Evolutionary conservation across 2,329 filamentous ascomycete species (phyloP), one percentile per base, ranked within the genome.

Genomic region (Epichloe sp.): DNA sequence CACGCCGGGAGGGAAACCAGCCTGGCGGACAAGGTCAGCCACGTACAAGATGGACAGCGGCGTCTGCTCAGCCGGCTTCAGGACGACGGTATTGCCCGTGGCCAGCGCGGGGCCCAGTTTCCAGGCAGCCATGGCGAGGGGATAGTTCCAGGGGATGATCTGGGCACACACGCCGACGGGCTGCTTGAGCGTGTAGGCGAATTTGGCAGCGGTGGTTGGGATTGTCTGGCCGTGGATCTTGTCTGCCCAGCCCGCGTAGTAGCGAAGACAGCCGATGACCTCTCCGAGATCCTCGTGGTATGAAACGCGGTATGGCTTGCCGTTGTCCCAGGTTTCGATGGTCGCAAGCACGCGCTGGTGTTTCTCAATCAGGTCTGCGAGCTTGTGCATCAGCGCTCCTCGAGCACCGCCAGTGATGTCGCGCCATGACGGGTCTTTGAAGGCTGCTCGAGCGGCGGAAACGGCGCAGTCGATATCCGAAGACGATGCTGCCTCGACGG

Each of bases 241-340:
- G 67, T 90, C 86, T 21, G 85, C 83, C 67, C 79, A 90, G 35
- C 86, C 86, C 43, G 79, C 83, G 61, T 90, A 91, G 66, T 91
- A 90, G 57, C 83, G 80, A 42, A 82, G 69, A 14, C 80, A 67
- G 51, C 59, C 59, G 4, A 67, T 59, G 12, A 68, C 67, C 54
- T 71, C 68, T 1, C 63, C 70, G 5, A 89, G 57, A 60, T 90
- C 86, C 48, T 84, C 83, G 42, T 73, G 74, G n/a, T 83, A 62
- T 0, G 86, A 73, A 12, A 83, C 80, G 2, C 68, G 65, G 65
- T 85, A 88, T 1, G 85, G 82, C 52, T 67, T 66, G 63, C 85
- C 87, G 58, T 89, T 90, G 62, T 93, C 87, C 86, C 86, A 91
- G 0, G 88, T 86, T 68, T 94, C 87, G 6, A 75, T 65, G 1